Evolutionary conservation across 2,329 filamentous ascomycete genomes (phyloP).

Genomic region (Aschersonia sp.): DNA sequence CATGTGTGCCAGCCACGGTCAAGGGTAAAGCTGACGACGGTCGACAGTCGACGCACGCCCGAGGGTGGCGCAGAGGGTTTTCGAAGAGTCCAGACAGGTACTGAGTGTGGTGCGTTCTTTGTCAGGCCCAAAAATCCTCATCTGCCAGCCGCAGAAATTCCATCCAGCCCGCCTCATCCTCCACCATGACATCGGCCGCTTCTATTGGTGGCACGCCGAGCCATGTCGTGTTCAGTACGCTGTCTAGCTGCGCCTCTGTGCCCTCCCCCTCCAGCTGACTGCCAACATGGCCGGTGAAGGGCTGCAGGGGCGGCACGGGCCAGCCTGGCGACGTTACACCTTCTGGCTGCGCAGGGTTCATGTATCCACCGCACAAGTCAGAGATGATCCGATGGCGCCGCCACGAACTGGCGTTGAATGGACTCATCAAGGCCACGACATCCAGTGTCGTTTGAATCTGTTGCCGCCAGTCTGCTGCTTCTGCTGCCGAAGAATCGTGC

Average conservation of each 20-base stretch:
- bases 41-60: background rate
- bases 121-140: too few relatives aligned
- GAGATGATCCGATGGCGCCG: slow-evolving; percentile 25
- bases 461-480: slow-evolving; percentile 22
- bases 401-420: slow-evolving; percentile 23
- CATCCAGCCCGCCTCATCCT: slow-evolving; percentile 21
- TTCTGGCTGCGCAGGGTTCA: background rate
- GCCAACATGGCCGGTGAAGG: background rate
- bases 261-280: slow-evolving; percentile 18
- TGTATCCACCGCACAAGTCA: slow-evolving; percentile 6
- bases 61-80: background rate
- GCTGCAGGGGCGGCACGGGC: too few relatives aligned
- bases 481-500: slow-evolving; percentile 21
- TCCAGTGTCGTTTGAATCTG: slow-evolving; percentile 23
- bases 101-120: slow-evolving; percentile 1
- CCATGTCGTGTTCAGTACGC: slow-evolving; percentile 30
- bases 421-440: slow-evolving; percentile 20
- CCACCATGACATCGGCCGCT: slow-evolving; percentile 21
- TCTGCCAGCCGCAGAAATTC: slow-evolving; percentile 14
- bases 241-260: slow-evolving; percentile 26
- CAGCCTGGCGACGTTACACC: too few relatives aligned
- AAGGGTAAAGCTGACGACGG: background rate
- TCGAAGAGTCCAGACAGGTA: too few relatives aligned
- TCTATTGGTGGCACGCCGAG: slow-evolving; percentile 22
- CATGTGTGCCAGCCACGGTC: background rate